Base-by-base conservation (phyloP, 2,329 filamentous ascomycete species). In the Ophiobolus disseminans region DNA sequence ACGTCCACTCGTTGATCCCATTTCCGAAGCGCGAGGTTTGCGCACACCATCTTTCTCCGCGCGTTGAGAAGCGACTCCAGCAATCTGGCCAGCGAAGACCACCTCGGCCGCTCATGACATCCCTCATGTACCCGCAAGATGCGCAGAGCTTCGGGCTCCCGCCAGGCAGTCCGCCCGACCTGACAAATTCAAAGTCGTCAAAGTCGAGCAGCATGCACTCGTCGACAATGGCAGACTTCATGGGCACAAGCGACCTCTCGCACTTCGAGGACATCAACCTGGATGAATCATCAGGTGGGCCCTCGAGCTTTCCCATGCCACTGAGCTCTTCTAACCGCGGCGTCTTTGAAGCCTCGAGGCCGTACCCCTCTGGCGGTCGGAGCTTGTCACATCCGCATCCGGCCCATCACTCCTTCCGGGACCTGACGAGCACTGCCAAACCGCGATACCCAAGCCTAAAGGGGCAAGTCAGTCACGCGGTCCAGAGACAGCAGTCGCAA, bases 181-280 rank as follows among this genome's bases (percentile, higher is more conserved):
- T 96, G 76, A 90, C 88, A 55, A 82, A 81, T 60, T 95, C 90
- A 52, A 95, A 93, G 74, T 94, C 90, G 55, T 96, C 90, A 58
- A 95, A 94, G 75, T 91, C 91, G 21, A 95, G 90, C 4, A 96
- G 91, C 40, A 89, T 93, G 65, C 88, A 87, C 62, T 96, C 91
- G 28, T 86, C 88, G 47, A 86, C 84, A 53, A 88, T 85, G 64
- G 88, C 91, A 64, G 89, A 90, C 60, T 68, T 73, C 37, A 70
- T 74, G 51, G 69, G 71, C 61, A 73, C 76, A 20, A 85, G 87
- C 65, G 90, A 96, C 67, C 83, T 88, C 48, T 86, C 85, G 56
- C 86, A 97, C 71, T 97, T 97, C 65, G 93, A 97, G 72, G 93
- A 97, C 58, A 96, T 97, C 69, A 90, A 89, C 10, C 84, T 97